A percentile compares a stretch with the other conserved stretches of the same genome.
These are phyloP conservation scores for Eucalyptus brandiana DNA, from an alignment of 345 rosid species.

Conservation along the genomic window DNA sequence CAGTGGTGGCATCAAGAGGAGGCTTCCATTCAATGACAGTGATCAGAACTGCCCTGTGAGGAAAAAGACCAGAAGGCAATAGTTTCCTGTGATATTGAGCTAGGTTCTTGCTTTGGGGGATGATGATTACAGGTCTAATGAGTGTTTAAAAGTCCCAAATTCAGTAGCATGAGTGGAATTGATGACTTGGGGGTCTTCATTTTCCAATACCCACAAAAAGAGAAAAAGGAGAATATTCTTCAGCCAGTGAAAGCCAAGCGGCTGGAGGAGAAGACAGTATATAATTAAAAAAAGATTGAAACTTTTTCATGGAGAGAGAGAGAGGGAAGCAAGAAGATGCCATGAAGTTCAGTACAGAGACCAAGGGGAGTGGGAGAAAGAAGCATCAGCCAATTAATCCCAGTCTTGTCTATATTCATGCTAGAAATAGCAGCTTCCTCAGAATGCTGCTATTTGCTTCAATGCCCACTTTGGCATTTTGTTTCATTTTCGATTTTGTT, in stretches of 20 bases:
- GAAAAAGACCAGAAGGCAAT: slow-evolving; percentile 22
- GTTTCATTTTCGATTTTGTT: background rate
- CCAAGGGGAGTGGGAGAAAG: slow-evolving; percentile 1
- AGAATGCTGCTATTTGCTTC: background rate
- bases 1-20: slow-evolving; percentile 35
- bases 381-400: background rate
- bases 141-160: background rate
- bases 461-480: background rate
- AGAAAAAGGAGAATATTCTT: background rate
- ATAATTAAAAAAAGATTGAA: background rate
- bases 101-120: background rate
- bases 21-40: slow-evolving; percentile 28
- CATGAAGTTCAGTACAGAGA: background rate
- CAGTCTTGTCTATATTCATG: background rate
- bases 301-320: background rate
- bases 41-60: slow-evolving; percentile 12
- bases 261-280: background rate
- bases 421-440: background rate
- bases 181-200: background rate
- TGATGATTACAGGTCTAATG: background rate
- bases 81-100: background rate
- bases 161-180: background rate
- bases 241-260: slow-evolving; percentile 1
- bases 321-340: background rate
- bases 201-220: slow-evolving; percentile 7